These are phyloP conservation scores for Xylaria polymorpha DNA, from an alignment of 2,329 filamentous ascomycete genomes.

Conservation along the genomic window DNA sequence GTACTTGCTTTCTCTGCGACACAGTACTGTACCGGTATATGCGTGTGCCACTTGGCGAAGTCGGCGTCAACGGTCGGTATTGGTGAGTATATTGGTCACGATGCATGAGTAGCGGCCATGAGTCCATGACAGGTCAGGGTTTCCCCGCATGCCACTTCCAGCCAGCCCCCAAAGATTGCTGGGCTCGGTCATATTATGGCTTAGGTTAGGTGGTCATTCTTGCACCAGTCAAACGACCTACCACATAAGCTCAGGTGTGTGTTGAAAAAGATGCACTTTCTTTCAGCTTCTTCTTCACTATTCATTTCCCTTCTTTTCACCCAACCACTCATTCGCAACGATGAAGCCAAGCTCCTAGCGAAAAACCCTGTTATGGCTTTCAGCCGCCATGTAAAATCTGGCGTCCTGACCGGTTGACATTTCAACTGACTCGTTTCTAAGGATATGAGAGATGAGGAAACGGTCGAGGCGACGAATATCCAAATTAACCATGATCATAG, in stretches of 20 bases:
- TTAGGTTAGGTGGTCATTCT: constrained; percentile 20
- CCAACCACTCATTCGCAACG: neutral
- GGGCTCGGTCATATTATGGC: no score
- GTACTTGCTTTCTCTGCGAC: neutral
- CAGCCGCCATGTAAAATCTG: neutral
- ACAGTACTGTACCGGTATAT: no score
- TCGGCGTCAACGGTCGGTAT: constrained; percentile 13
- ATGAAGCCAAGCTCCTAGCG: neutral
- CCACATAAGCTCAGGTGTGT: constrained; percentile 18
- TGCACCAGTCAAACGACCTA: constrained; percentile 22
- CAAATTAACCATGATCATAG: neutral
- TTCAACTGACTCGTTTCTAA: neutral
- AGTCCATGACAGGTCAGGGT: constrained; percentile 12
- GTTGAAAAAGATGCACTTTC: neutral
- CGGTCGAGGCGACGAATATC: constrained; percentile 2
- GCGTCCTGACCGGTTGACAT: neutral
- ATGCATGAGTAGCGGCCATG: constrained; percentile 21
- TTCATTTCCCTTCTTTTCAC: neutral
- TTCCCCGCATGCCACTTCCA: constrained; percentile 27
- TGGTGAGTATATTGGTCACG: constrained; percentile 14
- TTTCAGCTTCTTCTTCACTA: neutral
- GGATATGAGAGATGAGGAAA: neutral
- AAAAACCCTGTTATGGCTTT: neutral
- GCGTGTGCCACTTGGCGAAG: neutral
- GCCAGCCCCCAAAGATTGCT: neutral